These are phyloP conservation scores for Rosa hybrid DNA, from an alignment of 331 rosid species.

Conservation along the genomic window DNA sequence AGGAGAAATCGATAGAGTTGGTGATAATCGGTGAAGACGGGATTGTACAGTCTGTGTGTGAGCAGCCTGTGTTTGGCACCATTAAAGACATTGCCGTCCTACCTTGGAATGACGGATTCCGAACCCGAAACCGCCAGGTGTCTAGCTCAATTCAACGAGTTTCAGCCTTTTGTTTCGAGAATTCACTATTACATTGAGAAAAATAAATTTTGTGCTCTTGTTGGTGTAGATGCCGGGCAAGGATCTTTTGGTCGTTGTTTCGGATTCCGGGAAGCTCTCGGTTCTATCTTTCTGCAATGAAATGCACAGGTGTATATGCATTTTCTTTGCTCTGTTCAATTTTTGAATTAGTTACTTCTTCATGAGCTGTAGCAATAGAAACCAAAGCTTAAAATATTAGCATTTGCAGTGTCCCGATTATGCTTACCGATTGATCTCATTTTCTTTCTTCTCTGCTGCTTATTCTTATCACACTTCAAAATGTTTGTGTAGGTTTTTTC, in stretches of 20 bases:
- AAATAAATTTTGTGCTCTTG: background rate
- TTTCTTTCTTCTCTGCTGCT: too few relatives aligned
- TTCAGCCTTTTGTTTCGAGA: background rate
- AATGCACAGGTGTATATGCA: slow-evolving; percentile 76
- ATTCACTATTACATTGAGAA: slow-evolving; percentile 21
- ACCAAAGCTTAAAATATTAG: background rate
- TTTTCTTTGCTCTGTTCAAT: background rate
- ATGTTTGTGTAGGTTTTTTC: slow-evolving; percentile 63
- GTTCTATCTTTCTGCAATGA: slow-evolving; percentile 87
- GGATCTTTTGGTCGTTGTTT: slow-evolving; percentile 78
- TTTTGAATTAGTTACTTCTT: background rate
- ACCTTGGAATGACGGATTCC: too few relatives aligned
- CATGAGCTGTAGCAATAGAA: slow-evolving; percentile 2
- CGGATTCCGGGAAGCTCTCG: slow-evolving; percentile 96
- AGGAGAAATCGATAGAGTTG: slow-evolving; percentile 94
- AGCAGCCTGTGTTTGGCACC: slow-evolving; percentile 32
- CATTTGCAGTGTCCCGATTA: background rate
- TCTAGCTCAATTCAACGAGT: too few relatives aligned
- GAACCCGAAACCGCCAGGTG: too few relatives aligned
- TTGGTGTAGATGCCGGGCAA: slow-evolving; percentile 69
- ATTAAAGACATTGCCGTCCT: too few relatives aligned
- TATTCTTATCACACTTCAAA: background rate
- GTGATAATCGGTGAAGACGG: slow-evolving; percentile 78
- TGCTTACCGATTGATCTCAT: too few relatives aligned
- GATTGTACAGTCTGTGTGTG: slow-evolving; percentile 73